A percentile compares a stretch with the other conserved stretches of the same genome.
These are phyloP conservation scores for Gnomoniopsis smithogilvyi DNA, from an alignment of 2,329 filamentous ascomycete species.

Conservation along the genomic window DNA sequence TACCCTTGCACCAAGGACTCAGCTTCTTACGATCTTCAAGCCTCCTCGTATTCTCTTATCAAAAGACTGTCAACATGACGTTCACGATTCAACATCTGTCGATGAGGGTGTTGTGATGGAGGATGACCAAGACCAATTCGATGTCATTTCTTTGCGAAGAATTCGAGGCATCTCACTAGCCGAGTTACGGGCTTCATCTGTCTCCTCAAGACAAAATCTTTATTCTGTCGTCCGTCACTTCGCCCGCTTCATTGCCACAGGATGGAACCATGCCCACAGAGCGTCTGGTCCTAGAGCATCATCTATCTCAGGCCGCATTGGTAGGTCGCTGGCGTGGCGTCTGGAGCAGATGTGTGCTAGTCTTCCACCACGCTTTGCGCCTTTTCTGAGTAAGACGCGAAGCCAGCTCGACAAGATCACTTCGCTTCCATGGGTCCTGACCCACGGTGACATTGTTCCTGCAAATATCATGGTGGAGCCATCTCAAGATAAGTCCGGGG, in stretches of 20 bases:
- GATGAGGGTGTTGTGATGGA: slow-evolving; percentile 20
- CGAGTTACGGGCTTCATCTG: slow-evolving; percentile 24
- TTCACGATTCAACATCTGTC: background rate
- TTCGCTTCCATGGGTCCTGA: slow-evolving; percentile 51
- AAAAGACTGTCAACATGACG: background rate
- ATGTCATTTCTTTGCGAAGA: slow-evolving; percentile 39
- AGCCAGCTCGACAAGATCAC: slow-evolving; percentile 33
- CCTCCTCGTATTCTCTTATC: background rate
- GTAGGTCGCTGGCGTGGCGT: slow-evolving; percentile 37
- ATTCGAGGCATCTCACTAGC: slow-evolving; percentile 39
- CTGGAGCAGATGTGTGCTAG: slow-evolving; percentile 32
- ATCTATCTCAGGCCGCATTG: slow-evolving; percentile 32
- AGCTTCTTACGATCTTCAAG: slow-evolving; percentile 32
- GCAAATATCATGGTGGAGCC: slow-evolving; percentile 53
- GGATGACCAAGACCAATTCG: slow-evolving; percentile 22
- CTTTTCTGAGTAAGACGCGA: slow-evolving; percentile 25
- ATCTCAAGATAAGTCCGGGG: background rate
- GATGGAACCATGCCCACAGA: slow-evolving; percentile 29
- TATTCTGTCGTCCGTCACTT: slow-evolving; percentile 37
- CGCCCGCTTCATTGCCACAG: slow-evolving; percentile 35
- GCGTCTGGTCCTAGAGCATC: slow-evolving; percentile 3
- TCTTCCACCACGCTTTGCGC: slow-evolving; percentile 34
- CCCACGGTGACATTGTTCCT: slow-evolving; percentile 58
- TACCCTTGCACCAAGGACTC: slow-evolving; percentile 38
- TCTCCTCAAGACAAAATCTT: slow-evolving; percentile 5